Conservation (phyloP, 208 protist species). For the Strigomonas culicis region DNA sequence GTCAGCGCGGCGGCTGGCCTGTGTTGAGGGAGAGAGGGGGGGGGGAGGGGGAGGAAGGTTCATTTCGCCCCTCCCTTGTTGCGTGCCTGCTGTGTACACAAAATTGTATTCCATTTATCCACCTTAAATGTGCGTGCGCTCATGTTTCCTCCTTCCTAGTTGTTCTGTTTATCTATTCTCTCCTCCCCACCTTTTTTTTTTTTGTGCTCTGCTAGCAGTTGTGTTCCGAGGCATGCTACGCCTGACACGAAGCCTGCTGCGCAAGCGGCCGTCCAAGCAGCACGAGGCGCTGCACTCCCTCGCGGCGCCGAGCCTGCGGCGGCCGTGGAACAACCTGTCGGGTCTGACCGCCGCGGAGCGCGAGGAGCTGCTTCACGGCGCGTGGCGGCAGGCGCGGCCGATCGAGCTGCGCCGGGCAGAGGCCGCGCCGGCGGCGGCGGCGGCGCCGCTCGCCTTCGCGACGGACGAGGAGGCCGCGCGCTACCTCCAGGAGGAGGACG, state of each 20-base stretch:
- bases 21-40: neutral
- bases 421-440: conserved; percentile 20
- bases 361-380: conserved; percentile 41
- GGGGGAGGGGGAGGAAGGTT: too few relatives aligned
- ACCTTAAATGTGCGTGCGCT: neutral
- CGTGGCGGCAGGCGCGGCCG: conserved; percentile 39
- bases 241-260: conserved; percentile 11
- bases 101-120: neutral
- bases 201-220: neutral
- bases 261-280: neutral
- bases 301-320: conserved; percentile 25
- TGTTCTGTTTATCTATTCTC: conserved; percentile 2
- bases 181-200: neutral
- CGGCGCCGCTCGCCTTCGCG: conserved; percentile 30
- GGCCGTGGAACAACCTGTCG: conserved; percentile 34
- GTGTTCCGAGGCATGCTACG: neutral
- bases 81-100: too few relatives aligned
- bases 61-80: too few relatives aligned
- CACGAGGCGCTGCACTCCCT: conserved; percentile 15
- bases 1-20: conserved; percentile 41
- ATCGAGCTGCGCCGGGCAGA: conserved; percentile 24
- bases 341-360: conserved; percentile 31
- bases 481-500: conserved; percentile 49
- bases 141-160: neutral
- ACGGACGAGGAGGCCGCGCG: conserved; percentile 52